Evolutionary conservation across 1,139 yeast species (phyloP).

Genomic region (Nakaseomyces glabratus): DNA sequence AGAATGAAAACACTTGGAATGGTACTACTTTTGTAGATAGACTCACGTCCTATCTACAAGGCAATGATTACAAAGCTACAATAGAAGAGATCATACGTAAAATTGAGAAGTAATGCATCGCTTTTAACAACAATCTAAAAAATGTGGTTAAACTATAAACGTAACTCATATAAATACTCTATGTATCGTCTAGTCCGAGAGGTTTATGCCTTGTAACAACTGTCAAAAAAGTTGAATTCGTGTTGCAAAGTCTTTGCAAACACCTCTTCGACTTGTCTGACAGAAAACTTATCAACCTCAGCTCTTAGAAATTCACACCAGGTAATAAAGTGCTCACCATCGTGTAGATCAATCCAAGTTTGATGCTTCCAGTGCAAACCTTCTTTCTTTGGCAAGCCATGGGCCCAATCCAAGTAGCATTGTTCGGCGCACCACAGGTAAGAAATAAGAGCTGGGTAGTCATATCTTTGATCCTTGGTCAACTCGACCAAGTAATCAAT

Average conservation of each 20-base stretch:
- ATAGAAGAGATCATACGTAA: background rate
- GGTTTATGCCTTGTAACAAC: conserved; percentile 35
- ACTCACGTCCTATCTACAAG: conserved; percentile 15
- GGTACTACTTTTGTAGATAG: conserved; percentile 31
- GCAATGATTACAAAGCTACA: background rate
- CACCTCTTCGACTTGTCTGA: conserved; percentile 30
- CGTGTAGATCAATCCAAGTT: conserved; percentile 46
- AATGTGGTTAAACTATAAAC: too few relatives aligned
- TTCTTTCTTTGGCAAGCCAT: conserved; percentile 25
- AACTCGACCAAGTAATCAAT: conserved; percentile 33
- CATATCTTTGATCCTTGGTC: conserved; percentile 24
- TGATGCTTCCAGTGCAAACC: conserved; percentile 38
- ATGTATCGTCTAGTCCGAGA: too few relatives aligned
- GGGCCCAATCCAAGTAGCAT: conserved; percentile 47
- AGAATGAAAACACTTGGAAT: conserved; percentile 44
- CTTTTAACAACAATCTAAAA: conserved; percentile 11
- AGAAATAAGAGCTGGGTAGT: conserved; percentile 41
- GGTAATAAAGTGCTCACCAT: conserved; percentile 38
- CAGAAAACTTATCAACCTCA: conserved; percentile 38
- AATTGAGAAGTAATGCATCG: background rate
- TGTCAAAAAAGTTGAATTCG: conserved; percentile 41
- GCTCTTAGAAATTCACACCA: conserved; percentile 41
- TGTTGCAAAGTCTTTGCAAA: conserved; percentile 34
- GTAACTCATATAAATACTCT: too few relatives aligned
- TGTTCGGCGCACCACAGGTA: conserved; percentile 42